Evolutionary conservation across 208 protist genomes (phyloP).

Genomic region (Sergeia podlipaevii): DNA sequence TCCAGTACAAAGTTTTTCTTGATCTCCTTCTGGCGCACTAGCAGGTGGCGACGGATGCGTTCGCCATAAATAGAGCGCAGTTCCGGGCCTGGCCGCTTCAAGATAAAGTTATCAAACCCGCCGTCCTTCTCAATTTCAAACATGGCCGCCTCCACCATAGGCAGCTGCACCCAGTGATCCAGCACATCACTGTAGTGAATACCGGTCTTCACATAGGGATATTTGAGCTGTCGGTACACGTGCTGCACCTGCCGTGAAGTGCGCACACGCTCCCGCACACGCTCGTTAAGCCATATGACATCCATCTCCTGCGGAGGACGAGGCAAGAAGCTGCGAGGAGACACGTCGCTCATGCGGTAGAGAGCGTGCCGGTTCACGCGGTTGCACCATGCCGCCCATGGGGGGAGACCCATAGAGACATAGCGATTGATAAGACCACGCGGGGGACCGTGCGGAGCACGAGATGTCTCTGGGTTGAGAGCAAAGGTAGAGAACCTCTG

Average conservation of each 20-base stretch:
- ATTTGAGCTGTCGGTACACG: constrained; percentile 88
- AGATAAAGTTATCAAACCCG: constrained; percentile 91
- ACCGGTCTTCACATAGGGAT: constrained; percentile 86
- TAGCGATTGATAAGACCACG: constrained; percentile 88
- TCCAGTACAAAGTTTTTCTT: constrained; percentile 90
- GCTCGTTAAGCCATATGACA: constrained; percentile 91
- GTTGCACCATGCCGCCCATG: constrained; percentile 90
- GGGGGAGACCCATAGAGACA: constrained; percentile 86
- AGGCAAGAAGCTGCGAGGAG: constrained; percentile 65
- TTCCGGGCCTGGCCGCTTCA: constrained; percentile 72
- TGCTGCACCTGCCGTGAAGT: constrained; percentile 86
- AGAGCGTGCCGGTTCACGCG: constrained; percentile 76
- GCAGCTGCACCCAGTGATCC: constrained; percentile 91
- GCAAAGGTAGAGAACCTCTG: constrained; percentile 88
- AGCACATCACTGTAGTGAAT: constrained; percentile 86
- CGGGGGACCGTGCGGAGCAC: constrained; percentile 72
- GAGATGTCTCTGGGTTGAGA: constrained; percentile 79
- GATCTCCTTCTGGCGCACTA: constrained; percentile 88
- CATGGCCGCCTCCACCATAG: constrained; percentile 88
- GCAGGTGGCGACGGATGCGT: constrained; percentile 80
- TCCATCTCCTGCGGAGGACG: constrained; percentile 86
- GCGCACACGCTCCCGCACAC: constrained; percentile 83
- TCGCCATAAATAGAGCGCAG: constrained; percentile 89
- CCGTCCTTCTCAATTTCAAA: constrained; percentile 86
- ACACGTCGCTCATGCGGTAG: constrained; percentile 86